These are phyloP conservation scores for Prunus padus DNA, from an alignment of 306 rosid species.

Conservation along the genomic window DNA sequence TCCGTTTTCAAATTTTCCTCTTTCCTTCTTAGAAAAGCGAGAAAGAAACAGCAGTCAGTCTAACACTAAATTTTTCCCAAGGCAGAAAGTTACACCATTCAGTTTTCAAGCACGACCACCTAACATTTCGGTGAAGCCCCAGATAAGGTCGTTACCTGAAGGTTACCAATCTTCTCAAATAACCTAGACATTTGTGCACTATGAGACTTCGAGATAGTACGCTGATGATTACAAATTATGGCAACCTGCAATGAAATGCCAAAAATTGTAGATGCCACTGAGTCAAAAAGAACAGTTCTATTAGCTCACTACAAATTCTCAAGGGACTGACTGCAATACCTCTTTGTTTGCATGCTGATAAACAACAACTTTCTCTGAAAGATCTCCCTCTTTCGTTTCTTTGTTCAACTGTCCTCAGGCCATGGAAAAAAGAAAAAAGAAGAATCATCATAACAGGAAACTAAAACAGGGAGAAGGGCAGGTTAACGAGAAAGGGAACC, in stretches of 20 bases:
- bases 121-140: too few relatives aligned
- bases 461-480: neutral
- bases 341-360: conserved; percentile 89
- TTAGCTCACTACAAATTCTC: conserved; percentile 1
- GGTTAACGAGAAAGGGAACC: neutral
- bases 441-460: neutral
- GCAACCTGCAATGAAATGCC: conserved; percentile 70
- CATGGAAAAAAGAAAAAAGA: conserved; percentile 20
- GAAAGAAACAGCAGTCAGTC: neutral
- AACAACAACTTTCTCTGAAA: conserved; percentile 64
- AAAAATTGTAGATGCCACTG: conserved; percentile 21
- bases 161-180: conserved; percentile 68
- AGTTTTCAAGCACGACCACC: too few relatives aligned
- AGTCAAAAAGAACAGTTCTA: neutral
- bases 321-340: conserved; percentile 40
- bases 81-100: neutral
- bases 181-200: conserved; percentile 71
- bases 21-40: neutral
- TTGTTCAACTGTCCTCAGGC: conserved; percentile 55
- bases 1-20: neutral
- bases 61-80: neutral
- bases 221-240: conserved; percentile 94
- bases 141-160: conserved; percentile 52
- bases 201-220: conserved; percentile 86
- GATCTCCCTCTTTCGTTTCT: conserved; percentile 70